phyloP scores from a whole-genome alignment of 345 rosid genomes.

The Citropsis articulata region DNA sequence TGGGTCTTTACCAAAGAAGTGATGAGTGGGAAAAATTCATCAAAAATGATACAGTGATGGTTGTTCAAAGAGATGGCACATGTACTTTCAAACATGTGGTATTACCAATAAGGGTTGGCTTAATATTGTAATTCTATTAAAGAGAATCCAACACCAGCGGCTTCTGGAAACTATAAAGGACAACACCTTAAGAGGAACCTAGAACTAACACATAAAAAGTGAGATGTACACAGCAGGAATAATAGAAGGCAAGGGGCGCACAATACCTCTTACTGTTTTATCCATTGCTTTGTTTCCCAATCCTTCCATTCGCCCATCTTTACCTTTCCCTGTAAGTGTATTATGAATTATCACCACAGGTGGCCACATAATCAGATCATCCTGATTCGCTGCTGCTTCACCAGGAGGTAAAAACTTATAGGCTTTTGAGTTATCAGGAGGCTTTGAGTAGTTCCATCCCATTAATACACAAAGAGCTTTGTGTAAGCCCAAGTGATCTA shows the following conservation, averaged over 20 bases:
- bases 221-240: constrained; percentile 20
- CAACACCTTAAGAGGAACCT: constrained; percentile 13
- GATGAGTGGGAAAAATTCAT: not conserved
- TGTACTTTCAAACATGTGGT: not conserved
- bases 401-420: constrained; percentile 75
- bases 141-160: not conserved
- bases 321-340: constrained; percentile 89
- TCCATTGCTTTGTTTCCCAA: constrained; percentile 97
- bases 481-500: constrained; percentile 96
- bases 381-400: constrained; percentile 75
- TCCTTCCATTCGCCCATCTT: constrained; percentile 97
- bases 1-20: not conserved
- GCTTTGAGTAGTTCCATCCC: constrained; percentile 88
- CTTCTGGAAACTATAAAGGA: not conserved
- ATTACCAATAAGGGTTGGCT: not conserved
- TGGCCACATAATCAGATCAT: constrained; percentile 95
- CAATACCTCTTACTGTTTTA: constrained; percentile 85
- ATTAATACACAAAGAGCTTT: constrained; percentile 89
- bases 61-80: not conserved
- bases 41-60: not conserved
- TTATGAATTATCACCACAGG: constrained; percentile 90
- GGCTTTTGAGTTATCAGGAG: constrained; percentile 84
- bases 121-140: not conserved
- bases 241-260: constrained; percentile 29
- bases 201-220: constrained; percentile 3